These are phyloP conservation scores for Alternaria sp. DNA, from an alignment of 2,329 filamentous ascomycete genomes.

Conservation along the genomic window DNA sequence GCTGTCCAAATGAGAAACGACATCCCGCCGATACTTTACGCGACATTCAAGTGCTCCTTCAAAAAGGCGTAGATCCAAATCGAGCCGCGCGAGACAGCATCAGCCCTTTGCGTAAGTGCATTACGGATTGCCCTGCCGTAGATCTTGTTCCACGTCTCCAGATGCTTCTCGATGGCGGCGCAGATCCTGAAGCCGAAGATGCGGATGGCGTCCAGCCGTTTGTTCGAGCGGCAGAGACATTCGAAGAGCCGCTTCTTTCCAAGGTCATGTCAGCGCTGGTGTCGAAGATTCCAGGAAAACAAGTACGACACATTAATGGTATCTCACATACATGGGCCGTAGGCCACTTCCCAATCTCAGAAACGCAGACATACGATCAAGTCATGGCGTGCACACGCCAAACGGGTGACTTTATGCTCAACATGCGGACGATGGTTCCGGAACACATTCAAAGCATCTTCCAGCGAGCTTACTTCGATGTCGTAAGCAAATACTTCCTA, in stretches of 20 bases:
- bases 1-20: constrained; percentile 41
- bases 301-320: constrained; percentile 19
- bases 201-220: constrained; percentile 33
- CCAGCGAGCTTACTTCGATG: constrained; percentile 36
- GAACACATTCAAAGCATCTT: constrained; percentile 33
- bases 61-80: constrained; percentile 41
- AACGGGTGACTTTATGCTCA: constrained; percentile 31
- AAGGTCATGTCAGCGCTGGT: constrained; percentile 41
- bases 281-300: constrained; percentile 30
- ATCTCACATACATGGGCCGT: constrained; percentile 27
- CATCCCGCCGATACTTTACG: constrained; percentile 43
- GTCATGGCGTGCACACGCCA: constrained; percentile 32
- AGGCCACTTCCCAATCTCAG: constrained; percentile 40
- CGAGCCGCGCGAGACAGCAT: constrained; percentile 21
- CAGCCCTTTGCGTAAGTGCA: constrained; percentile 38
- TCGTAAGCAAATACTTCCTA: constrained; percentile 38
- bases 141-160: constrained; percentile 39
- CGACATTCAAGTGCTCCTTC: constrained; percentile 42
- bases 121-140: constrained; percentile 37
- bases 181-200: constrained; percentile 39
- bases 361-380: constrained; percentile 33
- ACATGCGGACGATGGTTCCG: constrained; percentile 35
- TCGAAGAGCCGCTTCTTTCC: constrained; percentile 36
- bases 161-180: constrained; percentile 41
- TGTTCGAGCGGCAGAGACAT: constrained; percentile 36